Base-by-base conservation (phyloP, 2,329 filamentous ascomycete species). In the Thermoascus crustaceus region DNA sequence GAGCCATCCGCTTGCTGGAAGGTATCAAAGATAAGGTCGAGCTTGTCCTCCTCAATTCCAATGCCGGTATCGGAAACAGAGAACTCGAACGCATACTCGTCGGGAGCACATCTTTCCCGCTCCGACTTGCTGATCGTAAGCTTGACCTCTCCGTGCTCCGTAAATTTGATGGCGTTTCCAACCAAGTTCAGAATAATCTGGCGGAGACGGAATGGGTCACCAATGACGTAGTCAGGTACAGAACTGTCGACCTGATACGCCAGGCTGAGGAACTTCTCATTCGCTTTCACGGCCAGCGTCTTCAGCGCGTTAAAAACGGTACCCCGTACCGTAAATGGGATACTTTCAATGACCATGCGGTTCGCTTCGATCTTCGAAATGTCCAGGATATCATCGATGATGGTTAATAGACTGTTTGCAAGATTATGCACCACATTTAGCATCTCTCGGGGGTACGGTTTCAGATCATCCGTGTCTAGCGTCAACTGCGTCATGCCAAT, bases 231-330 rank as follows among this genome's bases (percentile, higher is more conserved):
- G 57, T 95, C 88, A 3, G 88, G 88, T 24, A 95, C 85, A 5
- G 83, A 83, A 57, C 80, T 86, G 57, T 93, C 86, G 31, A 94
- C 85, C 47, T 85, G 80, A 60, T 94, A 94, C 5, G 85, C 88
- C 31, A 95, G 75, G 52, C 89, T 86, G 34, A 95, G 67, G 61
- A 83, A 86, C 56, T 91, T 88, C 62, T 95, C 88, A 55, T 94
- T 94, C n/a, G 88, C 88, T 64, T 93, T 88, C 48, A 93, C 86
- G 5, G 87, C 85, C 32, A 95, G 66, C 0, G 88, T 94, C 64
- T 95, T 95, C 50, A 95, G 71, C n/a, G 87, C 88, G 55, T 93
- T 94, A 71, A 95, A 94, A 29, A 95, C 87, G 1, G 85, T 93
- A 43, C 85, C 83, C 35, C 88, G 81, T 38, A 95, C 69, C 2